Percentiles rank a stretch among this genome's conserved stretches.
These are phyloP conservation scores for Crassisporium funariophilum DNA, from an alignment of 768 basidiomycete species.

Conservation along the genomic window DNA sequence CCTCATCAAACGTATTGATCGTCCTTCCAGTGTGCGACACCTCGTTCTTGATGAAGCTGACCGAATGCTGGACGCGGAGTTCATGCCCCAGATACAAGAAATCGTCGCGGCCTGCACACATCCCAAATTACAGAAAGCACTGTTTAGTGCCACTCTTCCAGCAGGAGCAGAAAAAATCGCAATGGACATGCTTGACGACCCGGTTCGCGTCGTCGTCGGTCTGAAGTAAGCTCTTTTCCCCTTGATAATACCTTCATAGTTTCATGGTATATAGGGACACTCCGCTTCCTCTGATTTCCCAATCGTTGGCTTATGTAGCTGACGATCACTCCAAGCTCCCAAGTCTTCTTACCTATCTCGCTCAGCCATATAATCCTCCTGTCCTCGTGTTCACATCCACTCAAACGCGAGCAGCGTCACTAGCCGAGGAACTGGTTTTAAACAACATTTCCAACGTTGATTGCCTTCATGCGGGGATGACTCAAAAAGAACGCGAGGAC, in stretches of 20 bases:
- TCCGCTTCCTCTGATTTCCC: slow-evolving; percentile 86
- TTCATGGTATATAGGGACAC: slow-evolving; percentile 66
- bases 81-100: slow-evolving; percentile 86
- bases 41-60: slow-evolving; percentile 91
- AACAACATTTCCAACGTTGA: slow-evolving; percentile 83
- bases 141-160: slow-evolving; percentile 95
- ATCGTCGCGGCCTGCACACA: slow-evolving; percentile 78
- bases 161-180: slow-evolving; percentile 86
- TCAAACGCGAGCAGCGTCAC: slow-evolving; percentile 80
- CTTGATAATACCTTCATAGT: slow-evolving; percentile 4
- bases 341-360: slow-evolving; percentile 78
- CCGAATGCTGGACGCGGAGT: slow-evolving; percentile 87
- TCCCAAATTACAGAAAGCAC: slow-evolving; percentile 73
- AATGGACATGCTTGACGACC: slow-evolving; percentile 80
- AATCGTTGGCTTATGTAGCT: slow-evolving; percentile 88
- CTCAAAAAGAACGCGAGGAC: slow-evolving; percentile 84
- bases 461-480: slow-evolving; percentile 89
- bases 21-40: slow-evolving; percentile 71
- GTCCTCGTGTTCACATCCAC: slow-evolving; percentile 89
- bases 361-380: slow-evolving; percentile 86
- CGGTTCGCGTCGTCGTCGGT: slow-evolving; percentile 94
- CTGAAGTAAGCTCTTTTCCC: slow-evolving; percentile 68
- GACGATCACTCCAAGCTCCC: slow-evolving; percentile 95
- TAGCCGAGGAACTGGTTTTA: slow-evolving; percentile 80
- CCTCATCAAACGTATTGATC: background rate